phyloP scores from a whole-genome alignment of 441 rosid species.

The Breynia disticha region DNA sequence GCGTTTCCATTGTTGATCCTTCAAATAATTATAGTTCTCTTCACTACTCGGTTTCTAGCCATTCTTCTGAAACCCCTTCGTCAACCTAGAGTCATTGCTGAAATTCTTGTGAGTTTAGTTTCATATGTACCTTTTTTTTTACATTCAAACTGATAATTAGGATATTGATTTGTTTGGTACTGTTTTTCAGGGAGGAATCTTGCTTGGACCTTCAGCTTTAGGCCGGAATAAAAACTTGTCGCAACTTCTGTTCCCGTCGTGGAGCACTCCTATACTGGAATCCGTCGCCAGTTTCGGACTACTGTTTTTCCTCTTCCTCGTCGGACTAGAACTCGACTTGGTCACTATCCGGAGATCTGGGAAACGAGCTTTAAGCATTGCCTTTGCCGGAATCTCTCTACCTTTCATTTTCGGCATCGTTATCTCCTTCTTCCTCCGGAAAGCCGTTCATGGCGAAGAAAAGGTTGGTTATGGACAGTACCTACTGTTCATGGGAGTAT shows the following conservation, averaged over 20 bases:
- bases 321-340: constrained; percentile 47
- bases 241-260: constrained; percentile 30
- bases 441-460: constrained; percentile 18
- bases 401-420: constrained; percentile 34
- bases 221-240: constrained; percentile 31
- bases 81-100: constrained; percentile 39
- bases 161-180: not conserved
- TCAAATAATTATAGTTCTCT: constrained; percentile 28
- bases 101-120: constrained; percentile 21
- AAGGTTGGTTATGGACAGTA: constrained; percentile 33
- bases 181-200: constrained; percentile 41
- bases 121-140: not conserved
- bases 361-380: constrained; percentile 28
- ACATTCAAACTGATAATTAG: no score
- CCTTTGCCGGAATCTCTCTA: constrained; percentile 38
- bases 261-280: constrained; percentile 47
- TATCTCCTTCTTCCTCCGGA: constrained; percentile 29
- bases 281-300: constrained; percentile 48
- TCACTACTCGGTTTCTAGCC: constrained; percentile 31
- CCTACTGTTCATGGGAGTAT: constrained; percentile 46
- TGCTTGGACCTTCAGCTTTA: constrained; percentile 44
- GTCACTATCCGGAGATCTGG: constrained; percentile 22
- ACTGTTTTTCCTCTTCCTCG: constrained; percentile 45
- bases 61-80: constrained; percentile 32
- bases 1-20: constrained; percentile 35